Conservation (phyloP, 805 yeast species). For the Candida xiaguanensis region DNA sequence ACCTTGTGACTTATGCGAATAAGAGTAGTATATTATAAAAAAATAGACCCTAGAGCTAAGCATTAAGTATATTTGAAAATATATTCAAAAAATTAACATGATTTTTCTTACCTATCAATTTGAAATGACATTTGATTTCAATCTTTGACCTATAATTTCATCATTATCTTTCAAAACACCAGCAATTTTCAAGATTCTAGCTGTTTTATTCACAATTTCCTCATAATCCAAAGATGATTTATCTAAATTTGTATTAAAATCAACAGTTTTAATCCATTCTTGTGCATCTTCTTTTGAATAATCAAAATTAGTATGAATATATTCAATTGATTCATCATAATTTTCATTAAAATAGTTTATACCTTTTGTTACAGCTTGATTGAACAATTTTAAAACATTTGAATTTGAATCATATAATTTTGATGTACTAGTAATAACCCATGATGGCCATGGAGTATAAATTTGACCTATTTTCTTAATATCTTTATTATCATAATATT, state of each 20-base stretch:
- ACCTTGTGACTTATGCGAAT: too few species aligned
- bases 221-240: constrained; percentile 42
- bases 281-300: constrained; percentile 74
- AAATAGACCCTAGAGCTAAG: too few species aligned
- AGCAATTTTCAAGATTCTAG: constrained; percentile 55
- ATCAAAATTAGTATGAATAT: constrained; percentile 66
- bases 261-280: constrained; percentile 79
- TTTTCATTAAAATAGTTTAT: constrained; percentile 59
- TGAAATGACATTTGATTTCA: constrained; percentile 16
- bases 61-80: too few species aligned
- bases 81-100: too few species aligned
- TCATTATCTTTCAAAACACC: constrained; percentile 47
- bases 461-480: constrained; percentile 82
- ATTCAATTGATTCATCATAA: constrained; percentile 60
- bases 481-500: constrained; percentile 75
- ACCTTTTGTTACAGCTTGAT: constrained; percentile 61
- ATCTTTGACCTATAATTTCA: constrained; percentile 22
- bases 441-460: constrained; percentile 95
- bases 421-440: constrained; percentile 67
- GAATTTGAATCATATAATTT: constrained; percentile 29
- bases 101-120: constrained; percentile 6
- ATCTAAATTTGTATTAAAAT: constrained; percentile 48
- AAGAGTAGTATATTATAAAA: background rate
- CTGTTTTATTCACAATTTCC: constrained; percentile 52
- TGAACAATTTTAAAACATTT: constrained; percentile 33